These are phyloP conservation scores for Mycena filopes DNA, from an alignment of 768 basidiomycete genomes.

Conservation along the genomic window DNA sequence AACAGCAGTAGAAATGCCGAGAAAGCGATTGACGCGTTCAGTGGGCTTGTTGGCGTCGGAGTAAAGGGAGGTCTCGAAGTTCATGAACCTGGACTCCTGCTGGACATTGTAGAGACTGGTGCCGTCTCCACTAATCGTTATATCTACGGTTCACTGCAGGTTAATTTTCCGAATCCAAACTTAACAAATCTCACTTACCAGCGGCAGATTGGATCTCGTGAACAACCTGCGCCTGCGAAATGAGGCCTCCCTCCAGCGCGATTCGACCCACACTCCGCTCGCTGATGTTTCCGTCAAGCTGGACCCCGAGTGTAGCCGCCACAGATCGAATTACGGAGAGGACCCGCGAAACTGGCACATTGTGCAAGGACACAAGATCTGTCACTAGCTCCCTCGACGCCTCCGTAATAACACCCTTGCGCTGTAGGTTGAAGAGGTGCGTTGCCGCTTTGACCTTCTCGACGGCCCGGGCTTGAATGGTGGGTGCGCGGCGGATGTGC, in stretches of 20 bases:
- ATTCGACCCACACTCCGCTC: background rate
- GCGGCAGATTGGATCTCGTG: background rate
- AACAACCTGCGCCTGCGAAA: background rate
- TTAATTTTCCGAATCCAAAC: too few species aligned
- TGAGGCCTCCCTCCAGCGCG: background rate
- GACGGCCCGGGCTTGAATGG: background rate
- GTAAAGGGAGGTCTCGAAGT: background rate
- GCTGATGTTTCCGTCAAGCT: background rate
- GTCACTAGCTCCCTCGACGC: background rate
- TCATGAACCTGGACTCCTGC: background rate
- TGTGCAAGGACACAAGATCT: background rate
- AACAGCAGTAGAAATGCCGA: background rate
- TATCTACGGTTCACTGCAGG: too few species aligned
- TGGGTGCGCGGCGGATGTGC: background rate
- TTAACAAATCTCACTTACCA: too few species aligned
- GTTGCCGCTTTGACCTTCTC: background rate
- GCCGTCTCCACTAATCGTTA: background rate
- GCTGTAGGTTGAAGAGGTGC: background rate
- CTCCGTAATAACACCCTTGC: background rate
- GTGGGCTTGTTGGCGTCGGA: background rate
- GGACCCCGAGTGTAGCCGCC: background rate
- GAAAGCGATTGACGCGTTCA: background rate
- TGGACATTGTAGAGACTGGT: background rate
- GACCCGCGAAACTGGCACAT: constrained; percentile 2
- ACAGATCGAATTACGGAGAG: background rate